Base-by-base conservation (phyloP, 768 basidiomycete species). In the Russula griseocarnosa region DNA sequence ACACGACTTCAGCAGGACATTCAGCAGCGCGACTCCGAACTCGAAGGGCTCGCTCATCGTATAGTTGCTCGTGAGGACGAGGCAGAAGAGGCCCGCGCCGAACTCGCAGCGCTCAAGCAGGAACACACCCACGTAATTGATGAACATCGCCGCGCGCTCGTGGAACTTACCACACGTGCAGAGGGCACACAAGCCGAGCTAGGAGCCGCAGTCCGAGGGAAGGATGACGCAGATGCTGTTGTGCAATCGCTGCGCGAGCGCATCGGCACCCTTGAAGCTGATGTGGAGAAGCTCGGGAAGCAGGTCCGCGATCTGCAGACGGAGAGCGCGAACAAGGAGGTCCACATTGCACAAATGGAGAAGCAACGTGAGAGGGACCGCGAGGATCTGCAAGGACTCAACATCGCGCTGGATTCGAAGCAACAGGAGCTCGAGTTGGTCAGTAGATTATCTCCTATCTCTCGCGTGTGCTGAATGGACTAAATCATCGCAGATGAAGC, bases 341-440 rank as follows among this genome's bases (percentile, higher is more conserved):
- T 95, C 42, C 88, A 86, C 71, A 81, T 94, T 47, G 77, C 85
- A 16, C 87, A 90, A 69, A 74, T 92, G 57, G 81, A 79, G 65
- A 91, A 90, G 75, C 80, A 87, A 69, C 78, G 82, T 44, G 77
- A 78, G 0, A 79, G 86, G 70, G 82, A 88, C 66, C 86, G 87
- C 73, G 88, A 94, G 49, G 94, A 96, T 73, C 73, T 89, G 24
- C 75, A 82, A 54, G 88, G 90, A n/a, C 75, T 96, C 69, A 94
- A 96, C 70, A 93, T 95, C 40, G 94, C 94, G 0, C 75, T 97
- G 59, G 92, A 95, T 74, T 87, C 92, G 28, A 97, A 97, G 75
- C 94, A 97, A 70, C 93, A 95, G 73, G 94, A 96, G 73, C 77
- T 97, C 44, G 93, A 96, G 72, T 72, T 95, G 74, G 94, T 97